Evolutionary conservation across 768 basidiomycete genomes (phyloP).

Genomic region (Podaxis sp.): DNA sequence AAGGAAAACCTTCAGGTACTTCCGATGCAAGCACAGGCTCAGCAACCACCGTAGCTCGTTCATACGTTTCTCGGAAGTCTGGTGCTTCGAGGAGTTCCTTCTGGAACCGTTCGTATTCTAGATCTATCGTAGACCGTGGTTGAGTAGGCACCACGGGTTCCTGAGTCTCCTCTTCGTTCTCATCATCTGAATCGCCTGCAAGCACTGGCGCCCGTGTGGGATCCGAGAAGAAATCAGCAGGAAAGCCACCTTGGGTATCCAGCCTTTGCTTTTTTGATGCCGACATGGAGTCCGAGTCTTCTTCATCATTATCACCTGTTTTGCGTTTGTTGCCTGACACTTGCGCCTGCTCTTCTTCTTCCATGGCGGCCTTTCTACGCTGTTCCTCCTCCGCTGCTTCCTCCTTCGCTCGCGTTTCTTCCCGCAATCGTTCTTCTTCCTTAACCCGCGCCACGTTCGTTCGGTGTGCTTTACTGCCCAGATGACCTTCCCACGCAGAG

Average conservation of each 20-base stretch:
- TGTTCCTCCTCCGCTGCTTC: slow-evolving; percentile 28
- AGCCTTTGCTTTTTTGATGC: slow-evolving; percentile 14
- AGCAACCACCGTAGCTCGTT: slow-evolving; percentile 65
- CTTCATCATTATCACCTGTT: slow-evolving; percentile 9
- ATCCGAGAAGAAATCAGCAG: slow-evolving; percentile 80
- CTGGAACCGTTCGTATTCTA: slow-evolving; percentile 74
- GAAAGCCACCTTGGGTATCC: slow-evolving; percentile 33
- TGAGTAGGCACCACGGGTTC: slow-evolving; percentile 12
- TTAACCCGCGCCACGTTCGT: slow-evolving; percentile 55
- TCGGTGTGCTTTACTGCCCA: slow-evolving; percentile 78
- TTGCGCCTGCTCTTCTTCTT: slow-evolving; percentile 10
- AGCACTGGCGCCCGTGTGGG: slow-evolving; percentile 45
- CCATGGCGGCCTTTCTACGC: slow-evolving; percentile 21
- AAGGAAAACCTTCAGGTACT: slow-evolving; percentile 40
- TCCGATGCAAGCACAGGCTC: slow-evolving; percentile 58
- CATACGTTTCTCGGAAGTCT: slow-evolving; percentile 48
- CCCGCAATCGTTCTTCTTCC: slow-evolving; percentile 46
- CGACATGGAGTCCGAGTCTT: slow-evolving; percentile 15
- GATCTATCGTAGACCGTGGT: slow-evolving; percentile 43
- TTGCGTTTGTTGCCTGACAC: slow-evolving; percentile 29
- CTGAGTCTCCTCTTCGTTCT: slow-evolving; percentile 28
- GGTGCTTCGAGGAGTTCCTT: slow-evolving; percentile 47
- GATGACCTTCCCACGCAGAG: slow-evolving; percentile 83
- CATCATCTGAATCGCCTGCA: slow-evolving; percentile 37
- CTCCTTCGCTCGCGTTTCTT: slow-evolving; percentile 29